These are phyloP conservation scores for Eleusine indica DNA, from an alignment of 176 grass and related monocot species.

Conservation along the genomic window DNA sequence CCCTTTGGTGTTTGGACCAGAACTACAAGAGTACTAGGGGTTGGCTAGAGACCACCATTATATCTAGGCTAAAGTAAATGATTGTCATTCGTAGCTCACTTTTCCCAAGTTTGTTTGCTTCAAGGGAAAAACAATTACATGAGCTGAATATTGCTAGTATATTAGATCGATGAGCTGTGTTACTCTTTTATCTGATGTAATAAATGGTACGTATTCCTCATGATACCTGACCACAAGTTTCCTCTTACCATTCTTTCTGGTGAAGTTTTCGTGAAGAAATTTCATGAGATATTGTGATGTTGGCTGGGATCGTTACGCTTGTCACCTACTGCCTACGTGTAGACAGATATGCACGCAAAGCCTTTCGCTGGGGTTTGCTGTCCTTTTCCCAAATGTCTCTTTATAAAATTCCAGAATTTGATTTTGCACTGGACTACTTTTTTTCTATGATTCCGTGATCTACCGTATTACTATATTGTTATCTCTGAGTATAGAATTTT, in stretches of 20 bases:
- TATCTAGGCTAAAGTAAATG: background rate
- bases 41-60: conserved; percentile 6
- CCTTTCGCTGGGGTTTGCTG: conserved; percentile 22
- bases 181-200: conserved; percentile 1
- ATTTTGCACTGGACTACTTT: background rate
- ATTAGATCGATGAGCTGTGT: background rate
- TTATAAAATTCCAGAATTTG: background rate
- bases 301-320: conserved; percentile 28
- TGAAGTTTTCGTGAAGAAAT: conserved; percentile 46
- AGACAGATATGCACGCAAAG: conserved; percentile 37
- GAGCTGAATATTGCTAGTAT: background rate
- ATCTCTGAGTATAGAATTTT: too few species aligned
- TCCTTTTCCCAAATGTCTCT: conserved; percentile 28
- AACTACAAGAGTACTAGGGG: conserved; percentile 7
- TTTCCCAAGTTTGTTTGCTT: background rate
- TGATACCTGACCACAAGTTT: conserved; percentile 7
- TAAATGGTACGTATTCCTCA: background rate
- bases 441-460: background rate
- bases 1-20: background rate
- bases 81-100: background rate
- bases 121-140: background rate
- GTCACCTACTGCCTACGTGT: conserved; percentile 59
- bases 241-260: background rate
- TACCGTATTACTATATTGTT: too few species aligned
- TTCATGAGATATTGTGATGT: conserved; percentile 14